Conservation (phyloP, 2,329 filamentous ascomycete species). For the Fusarium kyushuense region DNA sequence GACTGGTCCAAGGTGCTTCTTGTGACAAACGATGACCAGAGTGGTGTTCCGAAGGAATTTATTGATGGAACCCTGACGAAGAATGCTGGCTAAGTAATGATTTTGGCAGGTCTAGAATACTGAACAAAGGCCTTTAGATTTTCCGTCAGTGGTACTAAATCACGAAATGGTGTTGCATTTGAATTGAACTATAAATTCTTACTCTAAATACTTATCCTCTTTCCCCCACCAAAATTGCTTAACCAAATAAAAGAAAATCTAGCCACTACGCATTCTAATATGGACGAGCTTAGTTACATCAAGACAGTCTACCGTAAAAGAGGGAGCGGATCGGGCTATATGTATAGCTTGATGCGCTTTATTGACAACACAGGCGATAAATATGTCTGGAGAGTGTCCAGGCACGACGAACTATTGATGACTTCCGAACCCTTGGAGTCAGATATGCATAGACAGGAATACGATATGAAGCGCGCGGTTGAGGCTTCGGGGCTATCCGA, state of each 20-base stretch:
- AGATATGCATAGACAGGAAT: not conserved
- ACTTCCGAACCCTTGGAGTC: not conserved
- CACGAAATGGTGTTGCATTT: not conserved
- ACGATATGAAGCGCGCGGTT: not conserved
- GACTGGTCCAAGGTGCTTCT: not conserved
- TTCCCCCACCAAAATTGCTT: too few species aligned
- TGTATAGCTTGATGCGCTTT: conserved; percentile 5
- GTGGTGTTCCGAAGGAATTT: not conserved
- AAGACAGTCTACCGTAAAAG: not conserved
- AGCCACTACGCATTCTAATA: not conserved
- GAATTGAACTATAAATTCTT: not conserved
- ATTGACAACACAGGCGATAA: not conserved
- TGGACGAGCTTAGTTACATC: not conserved
- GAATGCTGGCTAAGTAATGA: too few species aligned
- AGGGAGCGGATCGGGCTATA: not conserved
- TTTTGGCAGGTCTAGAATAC: too few species aligned
- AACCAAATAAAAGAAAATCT: not conserved
- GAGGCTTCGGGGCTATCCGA: not conserved
- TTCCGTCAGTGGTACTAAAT: not conserved
- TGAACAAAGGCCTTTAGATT: not conserved
- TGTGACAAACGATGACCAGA: not conserved
- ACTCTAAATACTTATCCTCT: rapidly evolving
- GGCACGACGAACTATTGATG: not conserved
- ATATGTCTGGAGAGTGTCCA: not conserved
- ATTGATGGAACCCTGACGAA: not conserved